These are phyloP conservation scores for Aureobasidium lini DNA, from an alignment of 2,329 filamentous ascomycete species.

Conservation along the genomic window DNA sequence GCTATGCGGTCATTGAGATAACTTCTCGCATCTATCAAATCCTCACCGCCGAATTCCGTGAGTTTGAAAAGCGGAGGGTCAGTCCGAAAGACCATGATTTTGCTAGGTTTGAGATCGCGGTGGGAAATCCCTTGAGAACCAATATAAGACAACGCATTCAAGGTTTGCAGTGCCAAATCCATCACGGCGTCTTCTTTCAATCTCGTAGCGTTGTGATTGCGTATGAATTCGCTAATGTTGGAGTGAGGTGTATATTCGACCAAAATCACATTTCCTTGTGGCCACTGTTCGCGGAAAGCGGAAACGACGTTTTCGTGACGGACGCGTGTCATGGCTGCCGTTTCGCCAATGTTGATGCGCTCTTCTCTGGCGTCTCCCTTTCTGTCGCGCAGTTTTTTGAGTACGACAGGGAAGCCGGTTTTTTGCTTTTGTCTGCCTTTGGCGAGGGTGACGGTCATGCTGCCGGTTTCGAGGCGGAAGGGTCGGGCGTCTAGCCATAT, in stretches of 20 bases:
- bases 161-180: conserved; percentile 7
- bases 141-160: not conserved
- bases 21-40: not conserved
- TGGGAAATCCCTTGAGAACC: not conserved
- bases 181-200: conserved; percentile 11
- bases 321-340: conserved; percentile 3
- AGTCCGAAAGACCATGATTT: conserved; percentile 7
- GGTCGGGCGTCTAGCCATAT: conserved; percentile 4
- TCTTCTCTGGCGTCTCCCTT: not conserved
- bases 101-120: conserved; percentile 4
- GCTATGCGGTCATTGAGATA: conserved; percentile 1
- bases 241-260: conserved; percentile 7
- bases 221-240: conserved; percentile 6
- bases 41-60: conserved; percentile 1
- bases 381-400: conserved; percentile 1
- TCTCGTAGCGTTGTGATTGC: not conserved
- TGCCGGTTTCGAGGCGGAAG: not conserved
- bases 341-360: conserved; percentile 8
- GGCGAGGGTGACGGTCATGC: not conserved
- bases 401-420: conserved; percentile 4
- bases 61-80: conserved; percentile 10
- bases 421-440: conserved; percentile 8
- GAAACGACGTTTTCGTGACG: conserved; percentile 12
- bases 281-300: conserved; percentile 3
- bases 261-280: not conserved